phyloP scores from a whole-genome alignment of 257 asterid genomes.

The Echites panduratus region DNA sequence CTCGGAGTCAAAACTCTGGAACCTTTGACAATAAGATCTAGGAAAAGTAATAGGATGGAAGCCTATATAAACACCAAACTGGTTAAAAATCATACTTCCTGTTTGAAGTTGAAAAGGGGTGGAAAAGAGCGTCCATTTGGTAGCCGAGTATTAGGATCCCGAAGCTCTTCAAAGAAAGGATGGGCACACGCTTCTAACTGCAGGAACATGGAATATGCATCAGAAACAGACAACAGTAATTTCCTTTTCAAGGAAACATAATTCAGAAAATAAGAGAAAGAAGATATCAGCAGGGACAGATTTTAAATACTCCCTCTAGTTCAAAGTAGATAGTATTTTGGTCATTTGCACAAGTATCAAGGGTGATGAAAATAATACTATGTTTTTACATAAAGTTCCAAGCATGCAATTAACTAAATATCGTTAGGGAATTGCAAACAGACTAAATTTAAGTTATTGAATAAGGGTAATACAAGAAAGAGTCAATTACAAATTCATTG shows the following conservation, averaged over 20 bases:
- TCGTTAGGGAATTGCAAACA: no score
- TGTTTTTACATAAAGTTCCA: no score
- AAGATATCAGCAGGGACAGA: no score
- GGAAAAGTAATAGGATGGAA: neutral
- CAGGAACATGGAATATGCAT: slow-evolving; percentile 16
- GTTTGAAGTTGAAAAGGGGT: slow-evolving; percentile 73
- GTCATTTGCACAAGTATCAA: no score
- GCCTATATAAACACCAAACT: neutral
- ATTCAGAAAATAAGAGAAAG: neutral
- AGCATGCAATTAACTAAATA: no score
- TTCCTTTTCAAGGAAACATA: neutral
- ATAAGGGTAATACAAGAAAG: no score
- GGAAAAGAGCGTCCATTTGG: slow-evolving; percentile 78
- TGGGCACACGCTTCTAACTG: slow-evolving; percentile 92
- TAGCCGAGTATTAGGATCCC: slow-evolving; percentile 72
- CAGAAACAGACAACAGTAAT: neutral
- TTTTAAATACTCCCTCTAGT: no score
- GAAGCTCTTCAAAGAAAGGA: slow-evolving; percentile 86
- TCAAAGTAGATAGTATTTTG: no score
- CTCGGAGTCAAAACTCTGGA: neutral
- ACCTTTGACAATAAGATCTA: neutral
- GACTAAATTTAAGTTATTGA: no score
- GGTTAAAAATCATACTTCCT: slow-evolving; percentile 49
- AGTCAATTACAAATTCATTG: no score
- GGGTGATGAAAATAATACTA: no score